Base-by-base conservation (phyloP, 23 red algal species). In the Cyanidium caldarium region DNA sequence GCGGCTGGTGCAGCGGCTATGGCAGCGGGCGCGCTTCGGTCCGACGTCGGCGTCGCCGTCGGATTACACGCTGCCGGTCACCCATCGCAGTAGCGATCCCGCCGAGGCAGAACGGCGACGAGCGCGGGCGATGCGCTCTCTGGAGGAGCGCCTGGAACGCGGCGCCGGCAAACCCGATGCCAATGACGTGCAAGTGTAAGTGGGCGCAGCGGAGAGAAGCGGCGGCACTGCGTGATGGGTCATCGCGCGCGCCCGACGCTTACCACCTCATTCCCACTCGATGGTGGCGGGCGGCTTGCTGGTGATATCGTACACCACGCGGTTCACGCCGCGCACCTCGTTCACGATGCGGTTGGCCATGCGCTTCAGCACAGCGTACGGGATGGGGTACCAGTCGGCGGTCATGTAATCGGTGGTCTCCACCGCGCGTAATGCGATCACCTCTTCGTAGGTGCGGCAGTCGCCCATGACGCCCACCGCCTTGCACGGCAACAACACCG, bases 391-490 rank as follows among this genome's bases (percentile, higher is more conserved):
- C 90, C 90, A 95, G 73, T 82, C 66, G 3, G 90, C 90, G 26
- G 90, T 95, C 90, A 95, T 95, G 65, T 79, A 95, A 69, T 95
- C 90, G 21, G 81, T 72, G 33, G 90, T 95, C 66, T 80, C 85
- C 37, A 95, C 90, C 0, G 90, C 90, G 20, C 90, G 77, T 5
- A 95, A 72, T 12, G 77, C 80, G 65, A 95, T 87, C 2, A 95
- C 83, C 37, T 95, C 90, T 69, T 95, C 82, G 57, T 95, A 95
- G 3, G 90, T 87, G 43, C 90, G 83, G n/a, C 71, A 76, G 68
- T 95, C 90, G 43, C 90, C 90, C 90, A 95, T 95, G 13, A 95
- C 90, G 25, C 90, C 90, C 1, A 95, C 90, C 21, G 90, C 79
- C 66, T 95, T 95, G 39, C 82, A 72, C 1, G 90, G 83, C 38